These are phyloP conservation scores for Lactifluus echinatus DNA, from an alignment of 768 basidiomycete genomes.

Conservation along the genomic window DNA sequence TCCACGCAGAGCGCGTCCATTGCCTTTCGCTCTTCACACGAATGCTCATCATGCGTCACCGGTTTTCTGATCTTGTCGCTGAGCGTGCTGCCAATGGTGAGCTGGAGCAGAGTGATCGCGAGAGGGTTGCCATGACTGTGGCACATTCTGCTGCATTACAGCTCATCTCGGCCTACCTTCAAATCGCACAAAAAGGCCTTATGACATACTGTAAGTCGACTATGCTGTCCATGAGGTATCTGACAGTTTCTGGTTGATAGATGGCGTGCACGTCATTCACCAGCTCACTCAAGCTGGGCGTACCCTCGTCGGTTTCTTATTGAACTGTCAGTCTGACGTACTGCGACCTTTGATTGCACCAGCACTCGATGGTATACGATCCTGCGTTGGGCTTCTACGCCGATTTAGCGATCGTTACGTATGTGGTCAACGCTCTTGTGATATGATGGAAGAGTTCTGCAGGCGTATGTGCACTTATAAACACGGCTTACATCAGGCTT, in stretches of 20 bases:
- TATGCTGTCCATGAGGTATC: slow-evolving; percentile 1
- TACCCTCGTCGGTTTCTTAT: slow-evolving; percentile 77
- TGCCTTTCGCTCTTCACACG: slow-evolving; percentile 83
- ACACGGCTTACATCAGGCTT: neutral
- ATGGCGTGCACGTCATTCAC: slow-evolving; percentile 93
- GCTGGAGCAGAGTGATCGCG: slow-evolving; percentile 56
- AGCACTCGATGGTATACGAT: slow-evolving; percentile 76
- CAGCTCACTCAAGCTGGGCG: slow-evolving; percentile 91
- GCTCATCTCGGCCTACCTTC: slow-evolving; percentile 74
- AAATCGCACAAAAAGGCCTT: slow-evolving; percentile 77
- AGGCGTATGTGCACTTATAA: slow-evolving; percentile 54
- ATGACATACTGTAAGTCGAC: slow-evolving; percentile 86
- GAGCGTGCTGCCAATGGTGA: slow-evolving; percentile 46
- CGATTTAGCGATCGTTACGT: slow-evolving; percentile 89
- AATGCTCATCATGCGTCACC: slow-evolving; percentile 82
- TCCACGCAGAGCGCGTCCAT: slow-evolving; percentile 79
- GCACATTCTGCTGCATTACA: slow-evolving; percentile 73
- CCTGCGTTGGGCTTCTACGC: slow-evolving; percentile 79
- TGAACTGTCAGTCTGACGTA: slow-evolving; percentile 79
- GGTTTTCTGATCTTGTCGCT: slow-evolving; percentile 70
- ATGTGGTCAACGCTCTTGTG: slow-evolving; percentile 83
- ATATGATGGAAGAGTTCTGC: slow-evolving; percentile 94
- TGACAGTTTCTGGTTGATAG: slow-evolving; percentile 32
- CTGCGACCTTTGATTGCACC: slow-evolving; percentile 71
- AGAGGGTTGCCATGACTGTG: slow-evolving; percentile 68